Conservation (phyloP, 2,329 filamentous ascomycete genomes). For the Fusarium nurragi region DNA sequence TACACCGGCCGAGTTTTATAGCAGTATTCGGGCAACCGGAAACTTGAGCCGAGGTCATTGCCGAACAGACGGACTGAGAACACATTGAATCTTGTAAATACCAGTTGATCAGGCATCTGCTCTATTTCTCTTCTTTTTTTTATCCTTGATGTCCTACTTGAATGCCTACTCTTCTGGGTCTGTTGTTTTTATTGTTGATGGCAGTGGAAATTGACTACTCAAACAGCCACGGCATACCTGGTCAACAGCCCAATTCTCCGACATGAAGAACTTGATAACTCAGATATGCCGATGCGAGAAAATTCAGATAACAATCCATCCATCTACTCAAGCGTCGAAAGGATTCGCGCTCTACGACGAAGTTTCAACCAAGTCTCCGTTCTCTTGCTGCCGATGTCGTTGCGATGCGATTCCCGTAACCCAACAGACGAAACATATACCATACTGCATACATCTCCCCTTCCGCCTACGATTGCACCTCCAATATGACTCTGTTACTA, state of each 20-base stretch:
- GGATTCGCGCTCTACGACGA: no score
- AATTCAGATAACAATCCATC: no score
- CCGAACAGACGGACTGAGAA: neutral
- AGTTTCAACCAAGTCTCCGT: no score
- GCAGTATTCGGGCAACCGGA: constrained; percentile 3
- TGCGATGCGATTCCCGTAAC: neutral
- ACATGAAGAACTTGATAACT: neutral
- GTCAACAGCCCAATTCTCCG: neutral
- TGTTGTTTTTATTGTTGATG: neutral
- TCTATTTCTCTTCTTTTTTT: neutral
- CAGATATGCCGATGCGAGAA: no score
- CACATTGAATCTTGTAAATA: neutral
- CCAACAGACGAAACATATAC: neutral
- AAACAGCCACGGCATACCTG: neutral
- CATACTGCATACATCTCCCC: neutral
- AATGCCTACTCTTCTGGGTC: neutral
- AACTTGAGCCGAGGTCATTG: constrained; percentile 10
- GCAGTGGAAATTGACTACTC: neutral
- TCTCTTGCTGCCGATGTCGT: no score
- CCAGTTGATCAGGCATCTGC: neutral
- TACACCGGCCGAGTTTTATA: neutral
- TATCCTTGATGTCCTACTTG: neutral
- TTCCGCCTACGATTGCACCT: neutral
- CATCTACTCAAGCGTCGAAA: no score
- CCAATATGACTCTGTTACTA: neutral